These are phyloP conservation scores for Starmerella kuoi DNA, from an alignment of 805 yeast genomes.

Conservation along the genomic window DNA sequence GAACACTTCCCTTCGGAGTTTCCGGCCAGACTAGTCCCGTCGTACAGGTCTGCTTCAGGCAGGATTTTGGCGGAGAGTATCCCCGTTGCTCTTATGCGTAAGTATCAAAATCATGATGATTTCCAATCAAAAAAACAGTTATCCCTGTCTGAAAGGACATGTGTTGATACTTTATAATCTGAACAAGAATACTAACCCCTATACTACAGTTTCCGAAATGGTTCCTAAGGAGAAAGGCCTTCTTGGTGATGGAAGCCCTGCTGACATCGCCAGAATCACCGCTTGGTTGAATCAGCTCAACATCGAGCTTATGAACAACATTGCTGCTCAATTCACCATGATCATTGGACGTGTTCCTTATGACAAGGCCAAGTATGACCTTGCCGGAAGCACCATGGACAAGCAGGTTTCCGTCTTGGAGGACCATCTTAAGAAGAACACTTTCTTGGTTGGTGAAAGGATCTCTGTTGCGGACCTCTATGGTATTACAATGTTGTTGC, in stretches of 20 bases:
- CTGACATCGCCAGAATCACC: constrained; percentile 42
- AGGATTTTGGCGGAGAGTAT: constrained; percentile 49
- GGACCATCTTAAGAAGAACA: constrained; percentile 43
- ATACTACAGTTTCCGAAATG: constrained; percentile 14
- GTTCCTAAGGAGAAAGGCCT: constrained; percentile 32
- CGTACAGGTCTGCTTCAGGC: constrained; percentile 39
- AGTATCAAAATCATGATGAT: constrained; percentile 33
- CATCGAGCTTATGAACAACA: constrained; percentile 44
- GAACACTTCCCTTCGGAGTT: constrained; percentile 37
- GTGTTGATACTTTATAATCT: constrained; percentile 25
- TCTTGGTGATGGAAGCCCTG: constrained; percentile 42
- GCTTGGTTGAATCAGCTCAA: constrained; percentile 71
- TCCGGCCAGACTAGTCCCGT: constrained; percentile 20
- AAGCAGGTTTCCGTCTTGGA: constrained; percentile 22
- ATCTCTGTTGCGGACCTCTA: constrained; percentile 54
- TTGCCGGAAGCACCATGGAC: constrained; percentile 33
- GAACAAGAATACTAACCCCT: constrained; percentile 19
- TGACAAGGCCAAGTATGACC: constrained; percentile 60
- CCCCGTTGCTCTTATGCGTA: constrained; percentile 47
- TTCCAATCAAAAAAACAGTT: constrained; percentile 27
- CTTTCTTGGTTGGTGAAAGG: constrained; percentile 61
- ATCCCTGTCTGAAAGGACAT: constrained; percentile 34
- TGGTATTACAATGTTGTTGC: constrained; percentile 37
- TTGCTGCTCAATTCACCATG: constrained; percentile 45
- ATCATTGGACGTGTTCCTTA: constrained; percentile 54